These are phyloP conservation scores for Aspergillus wentii DNA, from an alignment of 495 filamentous ascomycete genomes.

Conservation along the genomic window DNA sequence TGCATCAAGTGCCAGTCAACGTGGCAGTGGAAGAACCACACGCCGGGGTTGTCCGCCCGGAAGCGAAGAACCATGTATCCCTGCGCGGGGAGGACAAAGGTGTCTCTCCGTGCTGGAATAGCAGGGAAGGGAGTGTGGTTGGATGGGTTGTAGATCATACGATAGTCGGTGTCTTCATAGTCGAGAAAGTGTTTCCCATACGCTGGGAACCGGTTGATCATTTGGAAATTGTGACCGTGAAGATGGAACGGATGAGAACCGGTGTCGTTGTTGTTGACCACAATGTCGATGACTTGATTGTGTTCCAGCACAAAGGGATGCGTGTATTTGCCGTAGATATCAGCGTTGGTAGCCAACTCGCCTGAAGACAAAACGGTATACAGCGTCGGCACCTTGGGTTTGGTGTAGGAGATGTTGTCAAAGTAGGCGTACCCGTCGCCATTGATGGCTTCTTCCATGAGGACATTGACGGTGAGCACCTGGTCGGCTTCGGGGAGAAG, in stretches of 20 bases:
- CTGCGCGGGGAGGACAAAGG: constrained; percentile 45
- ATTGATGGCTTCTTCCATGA: too few species aligned
- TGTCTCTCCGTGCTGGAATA: constrained; percentile 47
- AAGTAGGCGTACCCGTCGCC: too few species aligned
- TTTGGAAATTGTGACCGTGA: constrained; percentile 56
- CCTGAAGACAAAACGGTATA: constrained; percentile 58
- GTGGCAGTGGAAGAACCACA: constrained; percentile 75
- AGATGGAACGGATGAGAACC: constrained; percentile 63
- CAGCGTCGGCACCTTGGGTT: constrained; percentile 68
- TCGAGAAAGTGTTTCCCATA: constrained; percentile 42
- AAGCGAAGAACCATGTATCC: constrained; percentile 61
- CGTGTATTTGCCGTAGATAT: constrained; percentile 31
- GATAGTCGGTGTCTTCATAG: constrained; percentile 31
- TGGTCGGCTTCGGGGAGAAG: too few species aligned
- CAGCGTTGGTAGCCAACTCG: constrained; percentile 49
- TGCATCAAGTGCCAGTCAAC: constrained; percentile 70
- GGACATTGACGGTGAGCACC: too few species aligned
- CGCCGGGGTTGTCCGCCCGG: constrained; percentile 62
- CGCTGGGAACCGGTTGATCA: constrained; percentile 31
- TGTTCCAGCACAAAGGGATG: constrained; percentile 44
- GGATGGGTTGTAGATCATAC: constrained; percentile 33
- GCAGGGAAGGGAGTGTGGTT: constrained; percentile 20
- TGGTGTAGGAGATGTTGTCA: too few species aligned
- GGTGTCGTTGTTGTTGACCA: constrained; percentile 60
- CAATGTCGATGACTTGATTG: constrained; percentile 53